Conservation (phyloP, 306 rosid species). For the Prunus armeniaca region DNA sequence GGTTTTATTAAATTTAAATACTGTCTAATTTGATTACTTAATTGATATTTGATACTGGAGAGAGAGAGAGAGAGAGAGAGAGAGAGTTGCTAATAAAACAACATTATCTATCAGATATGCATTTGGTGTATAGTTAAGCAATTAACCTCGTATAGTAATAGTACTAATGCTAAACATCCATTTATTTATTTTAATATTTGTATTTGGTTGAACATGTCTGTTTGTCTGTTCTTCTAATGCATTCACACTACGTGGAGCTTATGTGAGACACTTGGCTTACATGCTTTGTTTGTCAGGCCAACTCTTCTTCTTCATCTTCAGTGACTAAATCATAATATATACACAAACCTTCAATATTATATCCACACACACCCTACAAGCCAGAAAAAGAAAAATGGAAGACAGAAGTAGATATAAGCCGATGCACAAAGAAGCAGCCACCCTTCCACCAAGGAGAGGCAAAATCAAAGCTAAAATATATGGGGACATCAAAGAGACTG, state of each 20-base stretch:
- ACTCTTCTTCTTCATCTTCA: background rate
- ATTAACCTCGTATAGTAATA: background rate
- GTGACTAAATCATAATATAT: too few relatives aligned
- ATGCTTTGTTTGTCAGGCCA: background rate
- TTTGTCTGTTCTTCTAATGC: background rate
- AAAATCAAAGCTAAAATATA: background rate
- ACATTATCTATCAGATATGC: background rate
- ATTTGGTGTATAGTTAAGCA: background rate
- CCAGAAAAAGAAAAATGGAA: background rate
- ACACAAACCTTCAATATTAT: background rate
- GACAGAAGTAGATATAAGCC: background rate
- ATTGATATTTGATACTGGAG: too few relatives aligned
- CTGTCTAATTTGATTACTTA: too few relatives aligned
- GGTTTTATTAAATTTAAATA: too few relatives aligned
- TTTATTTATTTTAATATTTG: background rate
- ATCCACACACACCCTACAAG: background rate
- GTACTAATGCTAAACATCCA: too few relatives aligned
- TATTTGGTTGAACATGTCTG: background rate
- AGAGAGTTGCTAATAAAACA: background rate
- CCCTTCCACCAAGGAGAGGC: background rate
- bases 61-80: too few relatives aligned
- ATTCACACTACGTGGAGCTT: background rate
- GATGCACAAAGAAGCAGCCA: background rate
- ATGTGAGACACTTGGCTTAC: background rate
- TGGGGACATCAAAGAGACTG: background rate